Conservation (phyloP, 495 filamentous ascomycete species). For the Cladorrhinum samala region DNA sequence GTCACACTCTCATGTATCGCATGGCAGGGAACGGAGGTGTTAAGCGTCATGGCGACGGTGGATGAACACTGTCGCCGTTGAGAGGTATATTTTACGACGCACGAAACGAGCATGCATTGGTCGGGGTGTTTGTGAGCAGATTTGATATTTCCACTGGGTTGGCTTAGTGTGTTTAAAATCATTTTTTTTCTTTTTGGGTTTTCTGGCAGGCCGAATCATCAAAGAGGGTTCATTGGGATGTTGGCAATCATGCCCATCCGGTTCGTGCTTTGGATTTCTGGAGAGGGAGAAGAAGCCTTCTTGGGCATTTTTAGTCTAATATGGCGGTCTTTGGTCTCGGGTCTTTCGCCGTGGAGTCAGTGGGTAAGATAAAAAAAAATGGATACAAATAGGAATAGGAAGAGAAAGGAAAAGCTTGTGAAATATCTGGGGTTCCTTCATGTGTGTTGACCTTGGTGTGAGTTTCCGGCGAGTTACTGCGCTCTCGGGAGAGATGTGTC, state of each 20-base stretch:
- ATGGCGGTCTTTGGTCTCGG: neutral
- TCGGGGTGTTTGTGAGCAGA: constrained; percentile 25
- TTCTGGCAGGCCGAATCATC: neutral
- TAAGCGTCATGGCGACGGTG: no score
- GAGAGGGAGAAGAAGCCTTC: neutral
- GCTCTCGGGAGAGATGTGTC: no score
- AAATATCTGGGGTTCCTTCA: no score
- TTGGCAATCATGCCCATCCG: neutral
- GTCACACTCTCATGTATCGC: constrained; percentile 5
- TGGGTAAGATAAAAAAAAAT: neutral
- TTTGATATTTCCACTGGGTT: constrained; percentile 16
- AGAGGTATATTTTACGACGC: constrained; percentile 16
- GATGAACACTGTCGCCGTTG: neutral
- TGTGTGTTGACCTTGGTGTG: no score
- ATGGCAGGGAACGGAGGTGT: neutral
- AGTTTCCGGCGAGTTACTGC: no score
- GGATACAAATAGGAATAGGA: neutral
- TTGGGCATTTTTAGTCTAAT: neutral
- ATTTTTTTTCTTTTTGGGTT: constrained; percentile 4
- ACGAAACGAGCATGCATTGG: constrained; percentile 27
- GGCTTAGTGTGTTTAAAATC: neutral
- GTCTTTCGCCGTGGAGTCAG: neutral
- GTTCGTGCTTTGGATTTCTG: neutral
- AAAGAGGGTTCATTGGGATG: neutral
- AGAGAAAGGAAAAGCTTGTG: neutral